A percentile compares a stretch with the other conserved stretches of the same genome.
phyloP scores from a whole-genome alignment of 1,139 yeast genomes.

The Fermentozyma sake region DNA sequence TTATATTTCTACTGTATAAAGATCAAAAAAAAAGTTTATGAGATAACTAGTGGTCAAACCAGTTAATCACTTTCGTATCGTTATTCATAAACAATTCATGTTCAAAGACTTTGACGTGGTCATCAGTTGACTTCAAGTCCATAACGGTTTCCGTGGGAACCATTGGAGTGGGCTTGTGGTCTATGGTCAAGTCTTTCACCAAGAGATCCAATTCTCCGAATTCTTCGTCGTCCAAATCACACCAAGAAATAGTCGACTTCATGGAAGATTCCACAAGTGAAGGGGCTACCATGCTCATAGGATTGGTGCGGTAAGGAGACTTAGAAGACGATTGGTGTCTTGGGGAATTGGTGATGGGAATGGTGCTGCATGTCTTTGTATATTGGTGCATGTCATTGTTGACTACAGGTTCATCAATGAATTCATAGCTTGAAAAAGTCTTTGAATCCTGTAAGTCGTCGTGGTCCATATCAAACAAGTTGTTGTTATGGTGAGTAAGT shows the following conservation, averaged over 20 bases:
- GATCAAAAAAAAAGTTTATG: too few species aligned
- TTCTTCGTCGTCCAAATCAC: constrained; percentile 27
- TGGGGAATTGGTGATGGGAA: constrained; percentile 6
- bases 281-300: constrained; percentile 15
- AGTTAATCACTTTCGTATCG: constrained; percentile 9
- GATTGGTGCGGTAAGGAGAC: constrained; percentile 7
- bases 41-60: constrained; percentile 11
- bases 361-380: constrained; percentile 6
- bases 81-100: constrained; percentile 7
- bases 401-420: constrained; percentile 7
- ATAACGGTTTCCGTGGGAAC: too few species aligned
- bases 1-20: too few species aligned
- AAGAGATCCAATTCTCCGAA: constrained; percentile 6
- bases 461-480: constrained; percentile 31
- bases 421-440: constrained; percentile 7
- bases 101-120: constrained; percentile 2
- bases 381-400: constrained; percentile 10
- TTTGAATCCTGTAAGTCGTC: constrained; percentile 15
- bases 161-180: too few species aligned
- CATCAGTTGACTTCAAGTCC: not conserved
- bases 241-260: constrained; percentile 30
- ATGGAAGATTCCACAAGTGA: constrained; percentile 30
- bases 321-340: too few species aligned
- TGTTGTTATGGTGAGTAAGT: constrained; percentile 6
- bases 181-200: too few species aligned